Evolutionary conservation across 2,329 filamentous ascomycete genomes (phyloP), one percentile per base, ranked within the genome.

Genomic region (Diaporthe helianthi): DNA sequence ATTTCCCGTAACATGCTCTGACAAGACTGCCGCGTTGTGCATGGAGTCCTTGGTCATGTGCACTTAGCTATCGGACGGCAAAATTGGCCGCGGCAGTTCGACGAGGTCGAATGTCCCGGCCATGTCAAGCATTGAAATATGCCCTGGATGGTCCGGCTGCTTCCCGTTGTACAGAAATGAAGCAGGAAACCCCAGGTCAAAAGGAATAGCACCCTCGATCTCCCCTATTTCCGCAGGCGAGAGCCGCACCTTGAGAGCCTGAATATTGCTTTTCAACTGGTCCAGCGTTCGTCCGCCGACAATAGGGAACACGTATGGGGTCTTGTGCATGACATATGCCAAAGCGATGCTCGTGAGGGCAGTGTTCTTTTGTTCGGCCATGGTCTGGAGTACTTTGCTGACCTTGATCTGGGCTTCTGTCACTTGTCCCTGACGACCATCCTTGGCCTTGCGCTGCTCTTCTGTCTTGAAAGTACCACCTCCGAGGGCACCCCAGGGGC

Each of bases 251-350:
- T 82, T 83, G 44, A 94, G 81, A 0, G 90, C 89, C 74, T 90
- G 86, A 72, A 93, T 90, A 74, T 93, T 93, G 69, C 83, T 84
- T 75, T 89, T 86, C 47, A 94, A 80, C 76, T 94, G 91, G 61
- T 90, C 87, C 10, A 92, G 78, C 73, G 89, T 93, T 13, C 91
- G 85, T 0, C 90, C 89, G 13, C 92, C 91, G 6, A 93, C 83
- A 49, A 94, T 88, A 1, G 92, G 92, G 75, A 92, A 93, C 15
- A 93, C 89, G 74, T 92, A 88, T 0, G 90, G 87, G 0, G 89
- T 82, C 80, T 93, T 93, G 72, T 88, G 85, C 84, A 92, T 86
- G 17, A 93, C 88, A 75, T 94, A 94, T 2, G 92, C 91, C 29
- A 94, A 79, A 9, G 92, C 91, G 68, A 86, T 77, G 71, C 82